Base-by-base conservation (phyloP, 768 basidiomycete genomes). In the Tricholoma sp. region DNA sequence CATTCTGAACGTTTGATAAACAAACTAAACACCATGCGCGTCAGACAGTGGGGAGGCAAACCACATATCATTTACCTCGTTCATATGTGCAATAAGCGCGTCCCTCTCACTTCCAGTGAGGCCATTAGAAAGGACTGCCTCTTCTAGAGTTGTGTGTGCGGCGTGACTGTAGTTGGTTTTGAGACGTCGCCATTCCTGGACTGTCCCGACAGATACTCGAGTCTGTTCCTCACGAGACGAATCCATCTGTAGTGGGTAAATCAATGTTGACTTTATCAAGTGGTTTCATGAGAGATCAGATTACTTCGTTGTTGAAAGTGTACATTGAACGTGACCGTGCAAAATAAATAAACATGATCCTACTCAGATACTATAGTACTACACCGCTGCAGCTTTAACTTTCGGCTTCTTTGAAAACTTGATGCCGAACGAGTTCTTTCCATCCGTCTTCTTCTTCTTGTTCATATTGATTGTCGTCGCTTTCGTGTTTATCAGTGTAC, bases 381-480 rank as follows among this genome's bases (percentile, higher is more conserved):
- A 57, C n/a, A 24, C 17, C 6, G 53, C 36, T 37, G 41, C 50
- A 24, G 47, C 32, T 29, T 33, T 51, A 28, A 55, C 53, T 51
- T 74, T 74, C 11, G 56, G 58, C 59, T 79, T 79, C 76, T 85
- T 88, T 63, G 83, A 78, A 45, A 89, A 67, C 73, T 89, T 89
- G 68, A 93, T 91, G 1, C 91, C 91, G 42, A 93, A 65, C 20
- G 80, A 74, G 59, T 79, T 83, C 70, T 86, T 88, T 39, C 78
- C 69, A 17, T 81, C 79, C 49, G 74, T 66, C 66, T 85, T 89
- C 70, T 80, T 79, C 74, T 86, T 89, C 73, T 86, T 86, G 32
- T 71, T 63, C 8, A 73, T 65, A 3, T 75, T 71, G 17, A 74
- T 64, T 12, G 71, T 66, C 18, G 73, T 68, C 2, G 73, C 68